phyloP scores from a whole-genome alignment of 306 rosid species.

The Acmispon strigosus region DNA sequence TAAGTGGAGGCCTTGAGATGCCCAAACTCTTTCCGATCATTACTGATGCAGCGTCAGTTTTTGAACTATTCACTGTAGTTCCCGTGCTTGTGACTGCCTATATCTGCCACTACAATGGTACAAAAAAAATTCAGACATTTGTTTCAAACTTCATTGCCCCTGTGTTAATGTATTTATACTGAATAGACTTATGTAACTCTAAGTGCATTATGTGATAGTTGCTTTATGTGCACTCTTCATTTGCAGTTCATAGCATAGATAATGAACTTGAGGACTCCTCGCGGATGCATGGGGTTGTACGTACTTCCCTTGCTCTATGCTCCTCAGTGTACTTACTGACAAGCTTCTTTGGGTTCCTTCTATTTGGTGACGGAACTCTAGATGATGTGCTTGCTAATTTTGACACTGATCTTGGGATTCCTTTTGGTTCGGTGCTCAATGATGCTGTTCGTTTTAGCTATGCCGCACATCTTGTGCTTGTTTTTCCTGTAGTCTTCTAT shows the following conservation, averaged over 20 bases:
- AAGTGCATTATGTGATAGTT: neutral
- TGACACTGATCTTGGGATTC: slow-evolving; percentile 77
- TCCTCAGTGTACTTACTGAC: slow-evolving; percentile 72
- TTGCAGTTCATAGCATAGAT: slow-evolving; percentile 74
- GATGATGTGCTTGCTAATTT: slow-evolving; percentile 88
- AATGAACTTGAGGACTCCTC: slow-evolving; percentile 76
- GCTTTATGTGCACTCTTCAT: slow-evolving; percentile 12
- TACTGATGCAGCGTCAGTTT: slow-evolving; percentile 44
- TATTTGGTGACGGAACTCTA: slow-evolving; percentile 78
- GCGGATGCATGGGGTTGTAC: slow-evolving; percentile 59
- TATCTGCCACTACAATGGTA: slow-evolving; percentile 89
- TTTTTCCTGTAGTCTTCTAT: slow-evolving; percentile 75
- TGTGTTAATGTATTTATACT: neutral
- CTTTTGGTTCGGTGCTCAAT: slow-evolving; percentile 54
- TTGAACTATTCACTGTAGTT: slow-evolving; percentile 64
- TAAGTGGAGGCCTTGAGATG: slow-evolving; percentile 62
- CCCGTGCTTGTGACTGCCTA: slow-evolving; percentile 81
- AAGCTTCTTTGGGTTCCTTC: slow-evolving; percentile 87
- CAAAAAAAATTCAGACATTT: slow-evolving; percentile 10
- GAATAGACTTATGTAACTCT: neutral
- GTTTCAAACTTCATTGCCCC: neutral
- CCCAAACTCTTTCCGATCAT: slow-evolving; percentile 70
- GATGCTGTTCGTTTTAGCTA: slow-evolving; percentile 80
- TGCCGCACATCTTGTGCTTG: slow-evolving; percentile 90
- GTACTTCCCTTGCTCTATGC: slow-evolving; percentile 60